Evolutionary conservation across 345 rosid genomes (phyloP).

Genomic region (Salix brachista): DNA sequence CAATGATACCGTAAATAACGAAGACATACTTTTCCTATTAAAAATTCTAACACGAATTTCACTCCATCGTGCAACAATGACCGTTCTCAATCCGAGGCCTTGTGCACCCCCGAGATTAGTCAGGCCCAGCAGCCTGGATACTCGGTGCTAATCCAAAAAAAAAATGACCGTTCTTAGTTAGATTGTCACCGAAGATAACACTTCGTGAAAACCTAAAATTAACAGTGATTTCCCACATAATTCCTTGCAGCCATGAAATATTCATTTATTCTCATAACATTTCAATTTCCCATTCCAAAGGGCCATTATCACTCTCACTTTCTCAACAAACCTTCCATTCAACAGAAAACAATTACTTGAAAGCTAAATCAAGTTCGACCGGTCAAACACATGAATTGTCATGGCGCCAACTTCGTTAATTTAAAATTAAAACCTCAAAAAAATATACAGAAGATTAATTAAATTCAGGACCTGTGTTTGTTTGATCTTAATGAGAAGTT

Average conservation of each 20-base stretch:
- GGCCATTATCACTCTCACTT: background rate
- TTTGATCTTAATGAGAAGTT: conserved; percentile 62
- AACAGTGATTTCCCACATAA: background rate
- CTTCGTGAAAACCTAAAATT: background rate
- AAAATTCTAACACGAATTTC: background rate
- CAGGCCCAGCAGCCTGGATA: no score
- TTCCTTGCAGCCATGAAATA: background rate
- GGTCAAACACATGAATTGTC: background rate
- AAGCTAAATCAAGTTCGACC: background rate
- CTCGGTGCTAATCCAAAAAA: no score
- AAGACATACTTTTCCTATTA: background rate
- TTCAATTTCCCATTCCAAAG: background rate
- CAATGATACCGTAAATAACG: background rate
- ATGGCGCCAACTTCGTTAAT: background rate
- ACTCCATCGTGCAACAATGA: background rate
- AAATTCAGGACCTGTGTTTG: conserved; percentile 52
- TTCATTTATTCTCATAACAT: background rate
- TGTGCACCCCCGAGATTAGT: no score
- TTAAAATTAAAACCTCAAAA: background rate
- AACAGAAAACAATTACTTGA: background rate
- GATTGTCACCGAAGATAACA: background rate
- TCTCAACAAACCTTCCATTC: background rate
- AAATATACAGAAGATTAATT: background rate
- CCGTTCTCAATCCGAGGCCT: no score
- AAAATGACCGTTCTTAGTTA: background rate